Base-by-base conservation (phyloP, 176 grass and related monocot genomes). In the Eleusine indica region DNA sequence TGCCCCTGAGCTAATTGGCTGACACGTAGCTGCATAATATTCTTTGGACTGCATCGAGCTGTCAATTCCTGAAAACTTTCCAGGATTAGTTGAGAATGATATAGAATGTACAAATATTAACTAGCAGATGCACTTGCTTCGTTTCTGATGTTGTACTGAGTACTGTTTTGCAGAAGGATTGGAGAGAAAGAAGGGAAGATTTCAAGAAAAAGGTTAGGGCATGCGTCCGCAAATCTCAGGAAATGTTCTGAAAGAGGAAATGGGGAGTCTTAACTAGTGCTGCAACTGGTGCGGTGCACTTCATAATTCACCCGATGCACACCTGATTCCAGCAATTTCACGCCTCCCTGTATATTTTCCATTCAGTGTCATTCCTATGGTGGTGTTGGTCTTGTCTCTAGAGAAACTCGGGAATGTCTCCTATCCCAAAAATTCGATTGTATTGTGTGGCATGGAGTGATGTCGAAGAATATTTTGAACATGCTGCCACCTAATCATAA, bases 191-290 rank as follows among this genome's bases (percentile, higher is more conserved):
- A 42, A 96, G 93, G 80, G 93, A 94, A 0, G 97, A 96, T 22
- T 99, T 99, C 89, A 99, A 92, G 83, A 99, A 95, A 85, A 99
- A 92, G 78, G 93, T 99, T 3, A 87, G 91, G 51, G 82, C 73
- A 73, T 90, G 61, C 62, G 93, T 99, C 12, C 89, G 93, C 81
- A 82, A 87, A 85, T 99, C 91, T 61, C 93, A 96, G 38, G 97
- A 99, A 89, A 92, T 96, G 86, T 63, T 99, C 72, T 99, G 83
- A 99, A 83, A 75, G 41, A 76, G 30, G 72, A 64, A 64, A 48
- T 66, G 89, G 89, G 84, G 75, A 75, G 70, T 90, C 78, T 42
- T 43, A 47, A 75, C 63, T 22, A 84, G 70, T 63, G 80, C 70
- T 80, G 80, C 70, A 54, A 79, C 6, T 13, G 63, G 82, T 81